Evolutionary conservation across 2,329 filamentous ascomycete genomes (phyloP).

Genomic region (Juglanconis oblonga): DNA sequence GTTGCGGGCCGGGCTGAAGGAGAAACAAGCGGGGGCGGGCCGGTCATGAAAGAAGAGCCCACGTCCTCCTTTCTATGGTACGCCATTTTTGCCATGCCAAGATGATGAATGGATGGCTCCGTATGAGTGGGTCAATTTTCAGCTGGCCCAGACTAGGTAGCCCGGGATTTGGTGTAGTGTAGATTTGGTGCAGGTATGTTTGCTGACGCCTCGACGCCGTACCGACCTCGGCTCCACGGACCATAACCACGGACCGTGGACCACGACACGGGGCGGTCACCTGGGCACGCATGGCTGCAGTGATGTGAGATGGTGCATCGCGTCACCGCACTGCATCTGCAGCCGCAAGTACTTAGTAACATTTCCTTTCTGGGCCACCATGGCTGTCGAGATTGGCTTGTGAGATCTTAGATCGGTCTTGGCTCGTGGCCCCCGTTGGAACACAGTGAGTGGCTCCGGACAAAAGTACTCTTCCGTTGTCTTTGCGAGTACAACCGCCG

Average conservation of each 20-base stretch:
- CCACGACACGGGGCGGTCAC: background rate
- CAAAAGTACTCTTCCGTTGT: constrained; percentile 4
- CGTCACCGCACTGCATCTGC: background rate
- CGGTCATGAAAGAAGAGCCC: too few relatives aligned
- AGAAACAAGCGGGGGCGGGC: background rate
- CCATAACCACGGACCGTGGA: background rate
- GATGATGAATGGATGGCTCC: too few relatives aligned
- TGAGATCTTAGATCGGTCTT: background rate
- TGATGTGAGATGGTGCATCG: background rate
- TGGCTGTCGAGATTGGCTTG: background rate
- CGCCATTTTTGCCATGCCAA: too few relatives aligned
- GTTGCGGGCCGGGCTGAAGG: background rate
- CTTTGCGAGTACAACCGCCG: background rate
- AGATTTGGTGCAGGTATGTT: too few relatives aligned
- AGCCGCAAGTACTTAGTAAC: background rate
- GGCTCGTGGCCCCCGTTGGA: background rate
- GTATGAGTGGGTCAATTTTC: background rate
- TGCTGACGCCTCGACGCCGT: too few relatives aligned
- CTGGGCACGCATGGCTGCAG: background rate
- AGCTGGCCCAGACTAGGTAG: background rate
- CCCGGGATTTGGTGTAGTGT: too few relatives aligned
- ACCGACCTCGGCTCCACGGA: too few relatives aligned
- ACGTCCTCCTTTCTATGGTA: too few relatives aligned
- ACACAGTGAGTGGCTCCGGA: background rate
- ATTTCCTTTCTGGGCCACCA: background rate